These are phyloP conservation scores for Crassisporium funariophilum DNA, from an alignment of 768 basidiomycete species.

Conservation along the genomic window DNA sequence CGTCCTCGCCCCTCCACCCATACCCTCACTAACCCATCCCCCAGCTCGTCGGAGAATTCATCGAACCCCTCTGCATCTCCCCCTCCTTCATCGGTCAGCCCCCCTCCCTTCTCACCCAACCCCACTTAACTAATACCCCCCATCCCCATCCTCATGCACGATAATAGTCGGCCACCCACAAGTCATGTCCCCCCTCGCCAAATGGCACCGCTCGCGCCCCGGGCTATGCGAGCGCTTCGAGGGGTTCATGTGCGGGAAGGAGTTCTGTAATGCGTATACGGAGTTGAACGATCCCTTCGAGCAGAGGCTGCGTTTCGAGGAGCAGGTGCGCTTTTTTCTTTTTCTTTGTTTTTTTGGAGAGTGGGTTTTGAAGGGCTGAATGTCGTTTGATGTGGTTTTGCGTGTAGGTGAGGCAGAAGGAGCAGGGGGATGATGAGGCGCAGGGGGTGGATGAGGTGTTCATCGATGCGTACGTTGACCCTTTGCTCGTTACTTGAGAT, in stretches of 20 bases:
- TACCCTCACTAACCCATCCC: background rate
- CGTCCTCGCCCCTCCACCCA: conserved; percentile 8
- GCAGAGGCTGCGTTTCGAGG: conserved; percentile 94
- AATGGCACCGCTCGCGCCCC: conserved; percentile 96
- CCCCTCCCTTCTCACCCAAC: background rate
- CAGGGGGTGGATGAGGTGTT: conserved; percentile 97
- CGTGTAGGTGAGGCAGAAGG: conserved; percentile 81
- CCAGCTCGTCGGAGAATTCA: conserved; percentile 96
- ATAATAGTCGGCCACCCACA: conserved; percentile 99
- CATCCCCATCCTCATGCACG: no score
- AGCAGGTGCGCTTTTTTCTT: conserved; percentile 56
- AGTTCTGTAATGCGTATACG: conserved; percentile 98
- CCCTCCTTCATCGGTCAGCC: conserved; percentile 89
- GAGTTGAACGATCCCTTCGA: conserved; percentile 99
- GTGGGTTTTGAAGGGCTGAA: no score
- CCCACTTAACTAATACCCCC: no score
- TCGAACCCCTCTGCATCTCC: conserved; percentile 95
- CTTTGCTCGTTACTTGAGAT: background rate
- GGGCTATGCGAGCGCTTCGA: conserved; percentile 99
- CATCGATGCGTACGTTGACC: conserved; percentile 78
- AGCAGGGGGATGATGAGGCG: conserved; percentile 96
- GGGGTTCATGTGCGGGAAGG: conserved; percentile 97
- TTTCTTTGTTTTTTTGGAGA: background rate
- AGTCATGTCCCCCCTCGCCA: conserved; percentile 99
- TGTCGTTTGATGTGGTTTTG: no score